phyloP scores from a whole-genome alignment of 306 rosid genomes.

The Trichosanthes truncata region DNA sequence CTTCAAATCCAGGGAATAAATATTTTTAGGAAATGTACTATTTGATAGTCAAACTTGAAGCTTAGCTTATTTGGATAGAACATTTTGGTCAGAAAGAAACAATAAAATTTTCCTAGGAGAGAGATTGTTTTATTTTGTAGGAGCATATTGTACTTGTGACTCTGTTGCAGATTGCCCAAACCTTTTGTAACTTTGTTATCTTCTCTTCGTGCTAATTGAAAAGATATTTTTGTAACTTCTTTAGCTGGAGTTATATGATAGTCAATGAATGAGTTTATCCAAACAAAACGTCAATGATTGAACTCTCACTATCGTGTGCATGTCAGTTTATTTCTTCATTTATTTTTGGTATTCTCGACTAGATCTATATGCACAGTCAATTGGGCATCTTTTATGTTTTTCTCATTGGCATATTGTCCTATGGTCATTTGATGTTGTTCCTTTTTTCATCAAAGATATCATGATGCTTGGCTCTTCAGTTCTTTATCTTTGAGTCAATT shows the following conservation, averaged over 20 bases:
- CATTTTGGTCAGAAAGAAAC: neutral
- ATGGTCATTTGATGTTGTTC: neutral
- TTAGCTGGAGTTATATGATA: neutral
- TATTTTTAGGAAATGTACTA: neutral
- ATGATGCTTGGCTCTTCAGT: neutral
- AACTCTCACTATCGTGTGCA: neutral
- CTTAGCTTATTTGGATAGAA: neutral
- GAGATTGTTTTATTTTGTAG: neutral
- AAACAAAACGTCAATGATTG: neutral
- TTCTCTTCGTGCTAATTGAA: neutral
- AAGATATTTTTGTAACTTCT: neutral
- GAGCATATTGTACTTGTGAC: neutral
- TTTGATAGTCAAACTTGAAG: neutral
- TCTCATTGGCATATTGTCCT: neutral
- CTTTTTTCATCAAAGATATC: neutral
- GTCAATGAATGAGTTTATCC: neutral
- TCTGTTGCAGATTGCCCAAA: neutral
- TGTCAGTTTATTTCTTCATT: neutral
- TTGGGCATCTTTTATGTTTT: neutral
- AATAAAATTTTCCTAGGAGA: neutral
- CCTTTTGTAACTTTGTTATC: neutral
- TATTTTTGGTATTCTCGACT: neutral
- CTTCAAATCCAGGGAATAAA: neutral
- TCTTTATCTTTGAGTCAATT: slow-evolving; percentile 33
- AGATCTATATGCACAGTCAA: neutral